Evolutionary conservation across 106 monocot genomes (phyloP), one percentile per base, ranked within the genome.

Genomic region (Acorus calamus): DNA sequence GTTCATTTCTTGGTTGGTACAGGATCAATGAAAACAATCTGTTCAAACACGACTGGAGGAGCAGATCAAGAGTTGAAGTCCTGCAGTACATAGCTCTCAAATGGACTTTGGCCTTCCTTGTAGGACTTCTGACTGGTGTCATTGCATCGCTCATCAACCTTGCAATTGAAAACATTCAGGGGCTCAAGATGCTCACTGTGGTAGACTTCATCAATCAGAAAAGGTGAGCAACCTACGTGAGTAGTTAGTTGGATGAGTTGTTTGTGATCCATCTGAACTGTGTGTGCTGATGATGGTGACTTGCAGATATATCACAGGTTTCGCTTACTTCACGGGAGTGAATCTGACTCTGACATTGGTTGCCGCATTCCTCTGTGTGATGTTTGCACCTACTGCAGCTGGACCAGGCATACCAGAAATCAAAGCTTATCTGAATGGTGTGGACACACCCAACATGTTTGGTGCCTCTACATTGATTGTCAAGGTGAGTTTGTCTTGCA

Each of bases 401-500:
- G 84, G 84, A n/a, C 84, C 84, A 8, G 84, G 84, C 10, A 77
- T 84, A 61, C 84, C 84, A 0, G 84, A 84, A 59, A 84, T 84
- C 63, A 84, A 84, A 62, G 84, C 84, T 11, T 84, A 84, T 14
- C 84, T 84, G 10, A 84, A 84, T 65, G 84, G 84, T 13, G 77
- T 84, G 10, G 80, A 84, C 41, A 84, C 84, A 55, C 84, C 84
- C 0, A 76, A 84, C 49, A 84, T 84, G 84, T 84, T 69, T 49
- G 84, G 84, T 13, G 70, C 50, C 5, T 45, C 79, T 4, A 73
- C 76, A 6, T 60, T 84, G 61, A 55, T 84, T 11, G 84, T 84
- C 72, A 84, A 84, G 84, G 84, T 77, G 42, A 53, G 62, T 9
- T 57, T 2, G 55, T 28, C 28, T 28, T 28, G 28, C 28, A 28